Evolutionary conservation across 1,284 basidiomycete genomes (phyloP).

Genomic region (Heliocybe sulcata): DNA sequence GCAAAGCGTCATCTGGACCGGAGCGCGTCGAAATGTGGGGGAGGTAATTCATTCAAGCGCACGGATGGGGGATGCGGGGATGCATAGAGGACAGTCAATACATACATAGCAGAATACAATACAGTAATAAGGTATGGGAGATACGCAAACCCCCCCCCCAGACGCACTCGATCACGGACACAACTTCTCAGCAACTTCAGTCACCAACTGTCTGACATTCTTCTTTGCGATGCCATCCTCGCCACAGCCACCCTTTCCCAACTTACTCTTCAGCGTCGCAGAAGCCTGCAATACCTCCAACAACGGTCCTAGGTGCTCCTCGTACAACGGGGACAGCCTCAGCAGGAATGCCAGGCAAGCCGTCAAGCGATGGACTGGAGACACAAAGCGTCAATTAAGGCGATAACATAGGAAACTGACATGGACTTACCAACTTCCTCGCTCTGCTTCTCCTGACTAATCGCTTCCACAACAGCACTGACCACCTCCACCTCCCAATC

Average conservation of each 20-base stretch:
- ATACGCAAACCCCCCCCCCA: too few species aligned
- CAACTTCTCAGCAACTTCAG: constrained; percentile 53
- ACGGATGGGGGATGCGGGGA: too few species aligned
- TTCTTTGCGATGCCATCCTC: constrained; percentile 51
- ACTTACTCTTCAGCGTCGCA: constrained; percentile 43
- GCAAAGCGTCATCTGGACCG: too few species aligned
- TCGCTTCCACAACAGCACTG: constrained; percentile 71
- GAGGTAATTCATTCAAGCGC: too few species aligned
- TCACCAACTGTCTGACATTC: constrained; percentile 52
- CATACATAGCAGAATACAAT: neutral
- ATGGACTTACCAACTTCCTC: constrained; percentile 72
- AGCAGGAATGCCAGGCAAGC: constrained; percentile 71
- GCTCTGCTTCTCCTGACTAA: constrained; percentile 59
- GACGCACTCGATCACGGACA: neutral
- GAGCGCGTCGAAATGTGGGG: too few species aligned
- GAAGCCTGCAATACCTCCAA: constrained; percentile 67
- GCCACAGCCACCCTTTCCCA: constrained; percentile 40
- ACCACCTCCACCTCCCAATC: constrained; percentile 84
- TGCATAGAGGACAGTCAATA: too few species aligned
- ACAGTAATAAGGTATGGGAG: neutral
- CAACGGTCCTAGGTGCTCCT: constrained; percentile 43
- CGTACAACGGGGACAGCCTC: constrained; percentile 60
- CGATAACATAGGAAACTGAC: neutral
- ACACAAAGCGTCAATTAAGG: neutral
- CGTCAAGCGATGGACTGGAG: constrained; percentile 68